A percentile compares a stretch with the other conserved stretches of the same genome.
Evolutionary conservation across 2,329 filamentous ascomycete species (phyloP).

Genomic region (Thelonectria discophora): DNA sequence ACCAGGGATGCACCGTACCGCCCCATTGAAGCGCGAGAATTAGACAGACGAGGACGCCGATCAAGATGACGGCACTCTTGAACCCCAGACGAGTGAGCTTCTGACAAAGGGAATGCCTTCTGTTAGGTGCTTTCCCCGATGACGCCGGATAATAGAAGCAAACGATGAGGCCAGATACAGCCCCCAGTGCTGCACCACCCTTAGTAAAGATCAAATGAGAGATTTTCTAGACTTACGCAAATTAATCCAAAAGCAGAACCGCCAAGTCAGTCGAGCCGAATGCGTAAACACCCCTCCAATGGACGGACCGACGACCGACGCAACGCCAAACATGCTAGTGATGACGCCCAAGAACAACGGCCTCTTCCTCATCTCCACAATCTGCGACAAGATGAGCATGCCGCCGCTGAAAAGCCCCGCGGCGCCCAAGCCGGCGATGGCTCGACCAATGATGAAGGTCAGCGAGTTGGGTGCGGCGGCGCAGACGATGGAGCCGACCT

Average conservation of each 20-base stretch:
- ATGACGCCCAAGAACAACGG: constrained; percentile 31
- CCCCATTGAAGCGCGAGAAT: constrained; percentile 40
- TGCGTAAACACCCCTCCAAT: constrained; percentile 36
- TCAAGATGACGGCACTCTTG: constrained; percentile 29
- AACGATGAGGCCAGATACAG: constrained; percentile 16
- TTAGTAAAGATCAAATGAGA: background rate
- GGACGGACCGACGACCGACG: constrained; percentile 30
- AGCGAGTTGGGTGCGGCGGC: constrained; percentile 44
- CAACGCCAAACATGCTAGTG: constrained; percentile 36
- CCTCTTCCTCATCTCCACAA: constrained; percentile 27
- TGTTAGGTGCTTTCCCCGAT: constrained; percentile 20
- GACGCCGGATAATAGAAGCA: constrained; percentile 19
- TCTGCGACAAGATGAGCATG: constrained; percentile 26
- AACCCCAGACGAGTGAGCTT: constrained; percentile 24
- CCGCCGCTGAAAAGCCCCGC: constrained; percentile 30
- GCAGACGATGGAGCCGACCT: constrained; percentile 41
- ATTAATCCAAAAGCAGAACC: constrained; percentile 39
- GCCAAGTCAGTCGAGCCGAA: constrained; percentile 32
- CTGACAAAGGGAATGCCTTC: background rate
- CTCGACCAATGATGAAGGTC: constrained; percentile 51
- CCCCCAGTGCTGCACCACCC: constrained; percentile 19
- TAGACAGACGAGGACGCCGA: constrained; percentile 25
- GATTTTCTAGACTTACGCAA: constrained; percentile 31
- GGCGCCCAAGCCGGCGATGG: constrained; percentile 48
- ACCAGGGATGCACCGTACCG: constrained; percentile 35